Percentiles rank a stretch among this genome's conserved stretches.
These are phyloP conservation scores for Solanum appendiculatum DNA, from an alignment of 257 asterid genomes.

Conservation along the genomic window DNA sequence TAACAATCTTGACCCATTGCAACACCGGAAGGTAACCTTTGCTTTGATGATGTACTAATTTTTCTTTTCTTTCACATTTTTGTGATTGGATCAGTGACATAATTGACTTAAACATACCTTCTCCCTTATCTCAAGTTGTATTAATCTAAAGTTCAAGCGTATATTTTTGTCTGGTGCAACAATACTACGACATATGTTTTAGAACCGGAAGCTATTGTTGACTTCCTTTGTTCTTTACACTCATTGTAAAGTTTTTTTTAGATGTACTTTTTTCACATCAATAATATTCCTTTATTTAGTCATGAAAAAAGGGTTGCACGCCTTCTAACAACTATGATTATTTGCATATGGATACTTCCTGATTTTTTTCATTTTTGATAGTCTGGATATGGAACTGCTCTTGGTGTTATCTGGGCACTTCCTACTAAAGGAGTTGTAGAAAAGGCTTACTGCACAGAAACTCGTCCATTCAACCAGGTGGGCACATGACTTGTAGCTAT, in stretches of 20 bases:
- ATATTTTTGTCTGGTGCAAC: no score
- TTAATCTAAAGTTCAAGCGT: not conserved
- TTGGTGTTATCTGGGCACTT: slow-evolving; percentile 88
- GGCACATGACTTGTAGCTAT: not conserved
- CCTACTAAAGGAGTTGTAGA: slow-evolving; percentile 53
- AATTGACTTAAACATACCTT: not conserved
- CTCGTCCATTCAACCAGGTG: slow-evolving; percentile 92
- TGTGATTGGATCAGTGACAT: not conserved
- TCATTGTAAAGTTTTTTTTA: not conserved
- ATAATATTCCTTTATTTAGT: not conserved
- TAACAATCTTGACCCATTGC: slow-evolving; percentile 81
- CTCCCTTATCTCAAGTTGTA: not conserved
- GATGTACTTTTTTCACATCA: not conserved
- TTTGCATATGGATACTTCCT: not conserved
- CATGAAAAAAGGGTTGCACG: not conserved
- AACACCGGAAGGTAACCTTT: slow-evolving; percentile 76
- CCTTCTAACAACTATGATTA: not conserved
- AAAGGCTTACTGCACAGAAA: slow-evolving; percentile 86
- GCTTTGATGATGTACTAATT: not conserved
- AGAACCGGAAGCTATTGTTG: not conserved
- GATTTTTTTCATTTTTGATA: slow-evolving; percentile 12
- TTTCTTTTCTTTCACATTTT: not conserved
- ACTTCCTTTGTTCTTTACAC: not conserved
- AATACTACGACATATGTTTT: not conserved
- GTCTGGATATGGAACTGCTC: slow-evolving; percentile 96